Evolutionary conservation across 306 rosid genomes (phyloP).

Genomic region (Lathyrus tuberosus): DNA sequence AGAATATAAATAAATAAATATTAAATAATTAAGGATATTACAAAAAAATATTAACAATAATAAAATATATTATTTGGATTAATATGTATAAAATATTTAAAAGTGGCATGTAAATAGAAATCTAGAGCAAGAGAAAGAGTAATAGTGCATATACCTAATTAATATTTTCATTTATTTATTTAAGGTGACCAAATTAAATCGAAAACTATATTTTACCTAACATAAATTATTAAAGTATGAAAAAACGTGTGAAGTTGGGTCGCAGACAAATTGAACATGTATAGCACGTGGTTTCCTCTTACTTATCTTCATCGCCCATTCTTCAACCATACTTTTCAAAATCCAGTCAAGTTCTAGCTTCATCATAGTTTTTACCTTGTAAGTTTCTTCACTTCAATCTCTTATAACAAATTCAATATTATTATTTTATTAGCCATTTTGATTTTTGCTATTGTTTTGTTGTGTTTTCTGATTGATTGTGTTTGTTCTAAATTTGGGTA

Average conservation of each 20-base stretch:
- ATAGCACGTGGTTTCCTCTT: slow-evolving; percentile 9
- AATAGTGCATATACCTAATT: not conserved
- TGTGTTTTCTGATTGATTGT: slow-evolving; percentile 21
- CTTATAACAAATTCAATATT: not conserved
- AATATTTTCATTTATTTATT: no score
- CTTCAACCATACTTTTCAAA: slow-evolving; percentile 16
- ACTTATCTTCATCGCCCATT: slow-evolving; percentile 17
- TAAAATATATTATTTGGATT: no score
- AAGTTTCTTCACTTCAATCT: slow-evolving; percentile 29
- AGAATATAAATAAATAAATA: no score
- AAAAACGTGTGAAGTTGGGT: slow-evolving; percentile 2
- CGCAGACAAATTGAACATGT: slow-evolving; percentile 4
- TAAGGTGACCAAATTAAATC: not conserved
- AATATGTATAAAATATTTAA: no score
- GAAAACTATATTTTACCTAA: not conserved
- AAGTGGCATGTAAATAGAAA: no score
- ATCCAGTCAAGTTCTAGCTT: not conserved
- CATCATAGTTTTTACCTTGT: slow-evolving; percentile 23
- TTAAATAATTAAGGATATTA: no score
- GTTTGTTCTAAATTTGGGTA: slow-evolving; percentile 27
- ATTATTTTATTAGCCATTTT: not conserved
- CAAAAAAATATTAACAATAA: no score
- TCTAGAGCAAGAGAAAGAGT: not conserved
- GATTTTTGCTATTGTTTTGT: not conserved
- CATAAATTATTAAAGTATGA: not conserved